Evolutionary conservation across 305 asterid species (phyloP).

Genomic region (Plantago coronopus): DNA sequence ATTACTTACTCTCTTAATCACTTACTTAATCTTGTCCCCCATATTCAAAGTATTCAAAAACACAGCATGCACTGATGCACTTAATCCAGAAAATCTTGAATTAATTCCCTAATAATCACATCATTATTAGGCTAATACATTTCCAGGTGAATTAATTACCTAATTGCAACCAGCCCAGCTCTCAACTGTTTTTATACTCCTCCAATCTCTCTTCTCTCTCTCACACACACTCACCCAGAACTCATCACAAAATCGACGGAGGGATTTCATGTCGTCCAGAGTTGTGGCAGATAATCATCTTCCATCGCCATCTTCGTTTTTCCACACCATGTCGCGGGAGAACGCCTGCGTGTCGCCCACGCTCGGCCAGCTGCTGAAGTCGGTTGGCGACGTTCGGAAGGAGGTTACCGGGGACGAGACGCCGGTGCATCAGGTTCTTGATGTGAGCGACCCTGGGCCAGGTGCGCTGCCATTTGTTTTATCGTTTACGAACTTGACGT

Average conservation of each 20-base stretch:
- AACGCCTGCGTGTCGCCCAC: constrained; percentile 39
- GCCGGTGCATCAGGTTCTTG: constrained; percentile 63
- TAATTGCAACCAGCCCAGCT: background rate
- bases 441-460: constrained; percentile 37
- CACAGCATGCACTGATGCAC: background rate
- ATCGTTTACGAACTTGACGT: constrained; percentile 47
- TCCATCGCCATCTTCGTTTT: no score
- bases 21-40: no score
- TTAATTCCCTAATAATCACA: background rate
- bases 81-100: background rate
- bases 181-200: background rate
- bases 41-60: no score
- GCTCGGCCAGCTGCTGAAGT: constrained; percentile 58
- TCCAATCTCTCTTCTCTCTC: background rate
- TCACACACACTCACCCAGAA: background rate
- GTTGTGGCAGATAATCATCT: constrained; percentile 31
- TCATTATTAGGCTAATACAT: no score
- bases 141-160: background rate
- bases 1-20: background rate
- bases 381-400: constrained; percentile 62
- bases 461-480: constrained; percentile 49
- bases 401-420: constrained; percentile 66
- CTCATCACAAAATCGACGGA: background rate
- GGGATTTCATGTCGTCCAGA: constrained; percentile 28
- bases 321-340: no score